Evolutionary conservation across 345 rosid genomes (phyloP).

Genomic region (Salix viminalis): DNA sequence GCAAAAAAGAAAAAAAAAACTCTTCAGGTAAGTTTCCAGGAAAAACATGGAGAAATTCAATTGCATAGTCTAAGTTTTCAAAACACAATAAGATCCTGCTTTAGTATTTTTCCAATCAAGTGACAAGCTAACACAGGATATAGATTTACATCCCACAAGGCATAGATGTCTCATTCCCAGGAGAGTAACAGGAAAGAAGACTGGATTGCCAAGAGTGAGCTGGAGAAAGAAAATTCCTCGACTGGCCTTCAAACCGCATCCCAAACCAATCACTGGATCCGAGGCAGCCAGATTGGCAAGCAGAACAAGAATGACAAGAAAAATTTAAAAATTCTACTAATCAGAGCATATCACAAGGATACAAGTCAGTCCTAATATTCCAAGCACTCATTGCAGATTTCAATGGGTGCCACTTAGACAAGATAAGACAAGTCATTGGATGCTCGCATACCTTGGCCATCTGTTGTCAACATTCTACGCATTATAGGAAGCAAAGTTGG

Average conservation of each 20-base stretch:
- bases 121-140: neutral
- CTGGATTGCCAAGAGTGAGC: neutral
- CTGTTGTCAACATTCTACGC: conserved; percentile 93
- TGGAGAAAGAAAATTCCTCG: neutral
- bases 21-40: neutral
- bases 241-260: too few species aligned
- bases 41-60: neutral
- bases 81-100: neutral
- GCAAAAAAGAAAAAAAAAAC: neutral
- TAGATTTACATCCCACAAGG: neutral
- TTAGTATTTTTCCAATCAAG: neutral
- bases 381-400: neutral
- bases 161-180: neutral
- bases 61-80: neutral
- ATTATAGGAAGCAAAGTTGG: conserved; percentile 85
- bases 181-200: neutral
- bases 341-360: neutral
- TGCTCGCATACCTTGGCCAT: conserved; percentile 71
- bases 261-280: neutral
- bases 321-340: neutral
- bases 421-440: neutral
- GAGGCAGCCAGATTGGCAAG: neutral
- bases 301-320: neutral
- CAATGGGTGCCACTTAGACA: neutral
- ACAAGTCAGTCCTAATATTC: neutral